A percentile compares a stretch with the other conserved stretches of the same genome.
These are phyloP conservation scores for Chionographis japonica DNA, from an alignment of 106 monocot species.

Conservation along the genomic window DNA sequence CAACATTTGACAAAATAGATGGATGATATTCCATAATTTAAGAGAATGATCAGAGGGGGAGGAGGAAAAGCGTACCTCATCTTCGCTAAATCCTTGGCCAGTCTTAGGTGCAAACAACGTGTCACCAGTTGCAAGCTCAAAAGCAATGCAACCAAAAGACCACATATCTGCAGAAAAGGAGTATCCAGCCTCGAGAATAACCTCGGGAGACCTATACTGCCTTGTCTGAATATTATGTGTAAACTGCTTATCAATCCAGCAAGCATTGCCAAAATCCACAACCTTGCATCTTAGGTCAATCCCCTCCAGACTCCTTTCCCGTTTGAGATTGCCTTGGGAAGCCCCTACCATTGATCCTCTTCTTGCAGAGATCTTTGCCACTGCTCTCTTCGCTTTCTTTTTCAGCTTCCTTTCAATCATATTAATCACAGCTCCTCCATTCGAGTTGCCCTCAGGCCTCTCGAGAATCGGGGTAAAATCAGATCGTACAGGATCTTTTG, in stretches of 20 bases:
- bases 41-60: not conserved
- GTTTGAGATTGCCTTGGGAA: not conserved
- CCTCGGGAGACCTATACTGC: conserved; percentile 88
- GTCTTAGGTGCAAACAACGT: conserved; percentile 67
- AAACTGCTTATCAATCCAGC: conserved; percentile 69
- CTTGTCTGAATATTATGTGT: conserved; percentile 80
- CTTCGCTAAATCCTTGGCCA: conserved; percentile 69
- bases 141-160: conserved; percentile 92
- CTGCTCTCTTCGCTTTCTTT: conserved; percentile 63
- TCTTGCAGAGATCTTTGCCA: conserved; percentile 59
- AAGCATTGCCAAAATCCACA: conserved; percentile 94
- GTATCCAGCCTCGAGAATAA: conserved; percentile 80
- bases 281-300: conserved; percentile 82
- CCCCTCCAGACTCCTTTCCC: conserved; percentile 69
- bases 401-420: conserved; percentile 65
- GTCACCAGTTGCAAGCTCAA: conserved; percentile 96
- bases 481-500: conserved; percentile 77
- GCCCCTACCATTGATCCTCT: conserved; percentile 52
- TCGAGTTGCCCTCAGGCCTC: conserved; percentile 49
- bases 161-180: conserved; percentile 84
- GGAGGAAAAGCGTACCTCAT: conserved; percentile 56
- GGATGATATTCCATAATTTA: too few relatives aligned
- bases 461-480: conserved; percentile 67
- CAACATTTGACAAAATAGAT: too few relatives aligned
- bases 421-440: conserved; percentile 31